These are phyloP conservation scores for Zymoseptoria brevis DNA, from an alignment of 2,329 filamentous ascomycete species.

Conservation along the genomic window DNA sequence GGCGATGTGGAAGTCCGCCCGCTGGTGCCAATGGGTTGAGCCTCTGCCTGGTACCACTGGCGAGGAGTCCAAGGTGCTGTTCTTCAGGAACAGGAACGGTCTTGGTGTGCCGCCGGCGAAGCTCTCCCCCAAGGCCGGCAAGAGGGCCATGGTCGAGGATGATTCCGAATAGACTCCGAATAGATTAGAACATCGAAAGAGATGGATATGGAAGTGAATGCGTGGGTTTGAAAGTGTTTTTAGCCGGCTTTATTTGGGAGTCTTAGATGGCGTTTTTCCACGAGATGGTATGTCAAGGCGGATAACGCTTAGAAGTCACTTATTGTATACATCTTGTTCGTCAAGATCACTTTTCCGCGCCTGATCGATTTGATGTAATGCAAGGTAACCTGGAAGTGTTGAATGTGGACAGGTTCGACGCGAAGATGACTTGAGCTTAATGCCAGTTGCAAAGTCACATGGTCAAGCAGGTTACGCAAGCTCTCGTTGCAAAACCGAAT, in stretches of 20 bases:
- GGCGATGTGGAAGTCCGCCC: conserved; percentile 70
- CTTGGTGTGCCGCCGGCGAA: conserved; percentile 55
- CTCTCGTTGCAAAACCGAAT: too few relatives aligned
- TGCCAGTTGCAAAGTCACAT: too few relatives aligned
- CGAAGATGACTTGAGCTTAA: too few relatives aligned
- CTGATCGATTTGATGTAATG: too few relatives aligned
- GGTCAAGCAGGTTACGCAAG: too few relatives aligned
- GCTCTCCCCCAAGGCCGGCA: conserved; percentile 13
- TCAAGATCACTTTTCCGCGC: too few relatives aligned
- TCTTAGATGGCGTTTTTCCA: background rate
- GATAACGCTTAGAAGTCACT: background rate
- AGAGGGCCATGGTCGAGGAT: conserved; percentile 14
- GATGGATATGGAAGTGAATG: background rate
- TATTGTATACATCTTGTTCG: background rate
- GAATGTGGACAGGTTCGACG: too few relatives aligned
- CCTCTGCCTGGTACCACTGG: conserved; percentile 73
- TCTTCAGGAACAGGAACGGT: conserved; percentile 93
- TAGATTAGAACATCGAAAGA: background rate
- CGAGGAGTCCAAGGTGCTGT: conserved; percentile 74
- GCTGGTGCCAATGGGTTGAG: conserved; percentile 97
- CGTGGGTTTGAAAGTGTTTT: background rate
- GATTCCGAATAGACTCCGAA: conserved; percentile 10
- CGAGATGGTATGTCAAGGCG: background rate
- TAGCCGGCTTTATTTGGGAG: background rate
- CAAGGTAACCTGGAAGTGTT: too few relatives aligned